Evolutionary conservation across 1,284 basidiomycete genomes (phyloP).

Genomic region (Boletus sp.): DNA sequence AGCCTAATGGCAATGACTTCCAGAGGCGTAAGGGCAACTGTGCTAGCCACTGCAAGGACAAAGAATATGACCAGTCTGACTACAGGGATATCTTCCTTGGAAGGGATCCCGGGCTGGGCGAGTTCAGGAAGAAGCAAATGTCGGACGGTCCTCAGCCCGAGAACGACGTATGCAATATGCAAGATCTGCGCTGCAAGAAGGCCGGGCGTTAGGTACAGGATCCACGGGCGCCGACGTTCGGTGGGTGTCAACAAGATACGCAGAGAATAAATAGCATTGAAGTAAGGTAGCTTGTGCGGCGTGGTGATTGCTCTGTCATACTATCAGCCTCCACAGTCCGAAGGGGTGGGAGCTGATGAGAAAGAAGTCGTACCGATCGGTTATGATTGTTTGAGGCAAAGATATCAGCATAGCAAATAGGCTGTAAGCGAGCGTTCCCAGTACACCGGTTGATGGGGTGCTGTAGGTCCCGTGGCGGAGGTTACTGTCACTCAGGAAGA

Average conservation of each 20-base stretch:
- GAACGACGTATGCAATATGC: conserved; percentile 66
- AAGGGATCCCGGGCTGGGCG: conserved; percentile 27
- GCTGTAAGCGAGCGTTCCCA: conserved; percentile 63
- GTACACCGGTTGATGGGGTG: conserved; percentile 65
- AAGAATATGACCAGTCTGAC: conserved; percentile 61
- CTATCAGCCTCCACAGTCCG: not conserved
- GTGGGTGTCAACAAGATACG: conserved; percentile 79
- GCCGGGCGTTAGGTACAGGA: conserved; percentile 82
- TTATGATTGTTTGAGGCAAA: conserved; percentile 77
- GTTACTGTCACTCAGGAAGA: conserved; percentile 52
- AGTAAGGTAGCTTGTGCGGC: conserved; percentile 75
- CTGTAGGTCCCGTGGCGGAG: conserved; percentile 66
- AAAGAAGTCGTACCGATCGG: conserved; percentile 61
- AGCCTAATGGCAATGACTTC: conserved; percentile 82
- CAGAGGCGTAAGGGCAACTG: conserved; percentile 70
- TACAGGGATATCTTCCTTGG: conserved; percentile 41
- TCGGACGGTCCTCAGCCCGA: conserved; percentile 68
- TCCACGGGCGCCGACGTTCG: conserved; percentile 77
- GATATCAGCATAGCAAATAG: conserved; percentile 70
- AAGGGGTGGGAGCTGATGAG: not conserved
- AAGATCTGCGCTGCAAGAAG: conserved; percentile 67
- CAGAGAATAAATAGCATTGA: conserved; percentile 60
- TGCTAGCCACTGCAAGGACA: conserved; percentile 57
- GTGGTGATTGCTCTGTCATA: conserved; percentile 75
- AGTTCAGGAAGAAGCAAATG: conserved; percentile 62